These are phyloP conservation scores for Hymenoscyphus infarciens DNA, from an alignment of 2,329 filamentous ascomycete species.

Conservation along the genomic window DNA sequence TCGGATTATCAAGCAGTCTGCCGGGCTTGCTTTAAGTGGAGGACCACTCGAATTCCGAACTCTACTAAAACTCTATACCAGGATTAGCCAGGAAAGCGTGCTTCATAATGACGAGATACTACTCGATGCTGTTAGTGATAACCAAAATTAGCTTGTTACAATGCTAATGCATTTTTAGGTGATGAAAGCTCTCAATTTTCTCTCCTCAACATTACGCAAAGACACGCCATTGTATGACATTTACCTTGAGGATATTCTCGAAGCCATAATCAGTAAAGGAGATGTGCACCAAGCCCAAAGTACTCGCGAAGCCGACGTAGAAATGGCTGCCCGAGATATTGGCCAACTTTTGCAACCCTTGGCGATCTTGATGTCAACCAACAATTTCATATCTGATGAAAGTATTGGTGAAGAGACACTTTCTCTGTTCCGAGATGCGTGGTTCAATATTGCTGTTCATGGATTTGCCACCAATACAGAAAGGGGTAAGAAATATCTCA, in stretches of 20 bases:
- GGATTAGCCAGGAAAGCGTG: conserved; percentile 69
- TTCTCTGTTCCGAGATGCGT: conserved; percentile 79
- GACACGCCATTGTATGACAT: conserved; percentile 75
- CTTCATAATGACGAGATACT: conserved; percentile 64
- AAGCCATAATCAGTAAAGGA: conserved; percentile 85
- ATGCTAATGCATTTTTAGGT: conserved; percentile 44
- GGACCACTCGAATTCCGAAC: conserved; percentile 80
- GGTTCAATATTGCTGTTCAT: conserved; percentile 97
- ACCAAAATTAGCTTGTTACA: not conserved
- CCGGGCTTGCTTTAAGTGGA: conserved; percentile 71
- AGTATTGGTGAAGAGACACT: conserved; percentile 64
- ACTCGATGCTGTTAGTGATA: conserved; percentile 62
- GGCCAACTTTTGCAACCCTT: conserved; percentile 81
- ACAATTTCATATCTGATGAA: conserved; percentile 48
- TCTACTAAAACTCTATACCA: conserved; percentile 78
- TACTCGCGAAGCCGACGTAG: conserved; percentile 71
- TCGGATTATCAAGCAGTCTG: conserved; percentile 79
- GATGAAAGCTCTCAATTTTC: conserved; percentile 72
- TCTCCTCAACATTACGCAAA: conserved; percentile 66
- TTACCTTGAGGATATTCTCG: conserved; percentile 79
- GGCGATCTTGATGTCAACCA: conserved; percentile 74
- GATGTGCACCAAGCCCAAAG: conserved; percentile 74
- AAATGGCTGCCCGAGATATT: conserved; percentile 83
- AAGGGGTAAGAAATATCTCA: conserved; percentile 66
- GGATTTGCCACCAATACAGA: conserved; percentile 76